Evolutionary conservation across 139 green algal species (phyloP).

Genomic region (Haematococcus sp.): DNA sequence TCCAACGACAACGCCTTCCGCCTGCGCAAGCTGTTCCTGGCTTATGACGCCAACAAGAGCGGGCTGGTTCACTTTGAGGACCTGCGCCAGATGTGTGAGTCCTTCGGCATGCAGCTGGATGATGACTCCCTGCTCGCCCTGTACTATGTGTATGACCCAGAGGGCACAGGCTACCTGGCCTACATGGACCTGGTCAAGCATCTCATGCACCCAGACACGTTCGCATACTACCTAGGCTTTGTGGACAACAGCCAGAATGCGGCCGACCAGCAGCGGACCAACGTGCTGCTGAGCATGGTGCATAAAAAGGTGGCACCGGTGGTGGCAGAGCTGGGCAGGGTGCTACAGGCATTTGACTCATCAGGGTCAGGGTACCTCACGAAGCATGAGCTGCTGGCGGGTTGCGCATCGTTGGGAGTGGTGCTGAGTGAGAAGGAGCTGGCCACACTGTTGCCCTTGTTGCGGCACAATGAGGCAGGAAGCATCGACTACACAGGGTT

Average conservation of each 20-base stretch:
- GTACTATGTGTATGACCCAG: constrained; percentile 60
- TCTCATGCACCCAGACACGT: constrained; percentile 58
- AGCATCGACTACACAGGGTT: constrained; percentile 36
- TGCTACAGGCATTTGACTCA: constrained; percentile 10
- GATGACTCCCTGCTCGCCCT: constrained; percentile 79
- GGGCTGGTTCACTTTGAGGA: constrained; percentile 73
- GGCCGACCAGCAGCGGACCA: constrained; percentile 16
- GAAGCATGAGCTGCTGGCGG: constrained; percentile 40
- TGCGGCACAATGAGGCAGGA: constrained; percentile 28
- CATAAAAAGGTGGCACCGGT: constrained; percentile 40
- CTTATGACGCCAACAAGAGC: constrained; percentile 62
- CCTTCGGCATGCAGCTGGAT: constrained; percentile 85
- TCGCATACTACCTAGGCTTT: constrained; percentile 51
- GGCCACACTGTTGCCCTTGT: constrained; percentile 28
- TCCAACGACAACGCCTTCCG: constrained; percentile 79
- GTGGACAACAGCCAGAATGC: constrained; percentile 35
- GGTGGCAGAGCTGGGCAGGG: constrained; percentile 18
- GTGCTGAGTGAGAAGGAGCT: constrained; percentile 56
- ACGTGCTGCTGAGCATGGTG: constrained; percentile 24
- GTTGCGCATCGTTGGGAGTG: constrained; percentile 56
- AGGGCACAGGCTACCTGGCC: constrained; percentile 56
- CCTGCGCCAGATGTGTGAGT: constrained; percentile 75
- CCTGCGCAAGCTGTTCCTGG: constrained; percentile 76
- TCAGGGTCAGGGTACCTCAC: constrained; percentile 23
- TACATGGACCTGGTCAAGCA: constrained; percentile 64